Percentiles rank a stretch among this genome's conserved stretches.
These are phyloP conservation scores for Keithomyces neogunnii DNA, from an alignment of 2,329 filamentous ascomycete species.

Conservation along the genomic window DNA sequence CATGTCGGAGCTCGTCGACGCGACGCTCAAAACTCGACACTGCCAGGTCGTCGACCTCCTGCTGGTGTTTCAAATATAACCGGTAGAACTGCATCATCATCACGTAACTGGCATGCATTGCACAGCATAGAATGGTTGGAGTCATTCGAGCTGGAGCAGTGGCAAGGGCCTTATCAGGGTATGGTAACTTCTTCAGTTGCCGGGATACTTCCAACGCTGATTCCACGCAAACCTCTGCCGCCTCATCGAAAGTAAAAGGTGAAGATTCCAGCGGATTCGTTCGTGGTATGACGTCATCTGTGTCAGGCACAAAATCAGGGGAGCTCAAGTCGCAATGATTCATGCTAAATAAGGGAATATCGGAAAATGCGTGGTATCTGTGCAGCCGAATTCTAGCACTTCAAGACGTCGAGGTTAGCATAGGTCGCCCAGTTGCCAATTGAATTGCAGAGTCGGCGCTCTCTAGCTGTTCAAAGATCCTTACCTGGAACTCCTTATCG, in stretches of 20 bases:
- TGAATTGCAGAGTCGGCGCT: no score
- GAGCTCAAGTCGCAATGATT: background rate
- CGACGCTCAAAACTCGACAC: background rate
- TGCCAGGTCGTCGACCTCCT: background rate
- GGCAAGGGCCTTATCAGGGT: background rate
- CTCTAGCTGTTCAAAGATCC: background rate
- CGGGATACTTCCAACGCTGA: background rate
- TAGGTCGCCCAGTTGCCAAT: background rate
- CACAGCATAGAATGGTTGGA: background rate
- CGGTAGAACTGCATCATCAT: slow-evolving; percentile 1
- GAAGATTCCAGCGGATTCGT: background rate
- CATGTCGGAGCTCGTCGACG: background rate
- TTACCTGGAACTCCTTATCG: background rate
- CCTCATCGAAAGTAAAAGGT: background rate
- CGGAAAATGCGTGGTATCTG: background rate
- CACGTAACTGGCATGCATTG: background rate
- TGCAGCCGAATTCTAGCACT: background rate
- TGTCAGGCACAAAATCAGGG: background rate
- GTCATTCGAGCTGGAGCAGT: background rate
- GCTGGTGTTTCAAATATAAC: background rate
- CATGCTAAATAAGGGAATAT: background rate
- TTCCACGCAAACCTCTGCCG: background rate
- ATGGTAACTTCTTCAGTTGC: background rate
- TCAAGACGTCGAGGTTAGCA: background rate
- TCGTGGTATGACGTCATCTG: background rate